Conservation (phyloP, 2,329 filamentous ascomycete genomes). For the Cladosporium oxysporum region DNA sequence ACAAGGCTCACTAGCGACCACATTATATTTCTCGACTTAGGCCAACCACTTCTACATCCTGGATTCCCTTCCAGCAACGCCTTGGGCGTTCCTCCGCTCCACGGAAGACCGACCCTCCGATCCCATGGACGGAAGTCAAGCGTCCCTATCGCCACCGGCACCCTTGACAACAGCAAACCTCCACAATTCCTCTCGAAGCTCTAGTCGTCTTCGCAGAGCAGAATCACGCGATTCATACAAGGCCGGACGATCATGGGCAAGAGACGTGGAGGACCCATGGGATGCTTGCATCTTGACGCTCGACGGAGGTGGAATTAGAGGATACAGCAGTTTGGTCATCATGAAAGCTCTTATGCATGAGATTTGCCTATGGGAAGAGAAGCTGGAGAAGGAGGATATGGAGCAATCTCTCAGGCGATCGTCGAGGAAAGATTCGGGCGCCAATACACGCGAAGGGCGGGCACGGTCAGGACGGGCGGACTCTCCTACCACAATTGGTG, state of each 20-base stretch:
- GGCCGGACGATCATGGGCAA: slow-evolving; percentile 47
- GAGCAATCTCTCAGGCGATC: slow-evolving; percentile 24
- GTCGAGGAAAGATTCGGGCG: slow-evolving; percentile 13
- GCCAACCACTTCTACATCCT: slow-evolving; percentile 18
- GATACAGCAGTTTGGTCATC: slow-evolving; percentile 53
- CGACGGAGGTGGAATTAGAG: slow-evolving; percentile 54
- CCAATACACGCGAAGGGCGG: slow-evolving; percentile 4
- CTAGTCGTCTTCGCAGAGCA: slow-evolving; percentile 27
- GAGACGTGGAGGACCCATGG: slow-evolving; percentile 48
- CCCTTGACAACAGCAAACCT: slow-evolving; percentile 19
- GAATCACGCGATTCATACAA: slow-evolving; percentile 41
- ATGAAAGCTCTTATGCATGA: slow-evolving; percentile 52
- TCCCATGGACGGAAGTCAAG: slow-evolving; percentile 22
- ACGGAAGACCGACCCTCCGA: slow-evolving; percentile 18
- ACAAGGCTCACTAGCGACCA: slow-evolving; percentile 1
- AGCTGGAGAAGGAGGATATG: slow-evolving; percentile 44
- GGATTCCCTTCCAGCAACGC: slow-evolving; percentile 38
- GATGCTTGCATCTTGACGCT: slow-evolving; percentile 51
- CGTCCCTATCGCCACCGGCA: slow-evolving; percentile 18
- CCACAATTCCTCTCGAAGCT: slow-evolving; percentile 22
- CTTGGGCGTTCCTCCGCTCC: slow-evolving; percentile 35
- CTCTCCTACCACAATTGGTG: slow-evolving; percentile 1
- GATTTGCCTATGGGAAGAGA: slow-evolving; percentile 47
- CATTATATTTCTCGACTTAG: not conserved
- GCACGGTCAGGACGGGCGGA: not conserved